Evolutionary conservation across 2,329 filamentous ascomycete species (phyloP), one percentile per base, ranked within the genome.

Genomic region (Nemania diffusa): DNA sequence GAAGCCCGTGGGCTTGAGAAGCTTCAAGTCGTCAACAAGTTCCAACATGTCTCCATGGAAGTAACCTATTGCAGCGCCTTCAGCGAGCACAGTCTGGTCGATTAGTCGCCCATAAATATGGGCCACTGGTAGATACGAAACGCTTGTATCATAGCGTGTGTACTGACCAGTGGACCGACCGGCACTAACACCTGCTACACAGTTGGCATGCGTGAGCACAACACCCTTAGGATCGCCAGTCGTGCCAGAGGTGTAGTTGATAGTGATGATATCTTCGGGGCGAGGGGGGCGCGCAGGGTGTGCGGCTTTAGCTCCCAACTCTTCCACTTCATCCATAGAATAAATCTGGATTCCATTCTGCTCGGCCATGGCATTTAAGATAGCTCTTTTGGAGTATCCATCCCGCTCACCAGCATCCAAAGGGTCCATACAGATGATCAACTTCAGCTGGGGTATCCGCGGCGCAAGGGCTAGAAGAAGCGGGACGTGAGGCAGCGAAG

Each of bases 11-110:
- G 96, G 96, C 66, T 90, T 88, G 64, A 99, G 84, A 44, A 93
- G 79, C 83, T 98, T 97, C 81, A 99, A 81, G 77, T 99, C 96
- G 65, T 99, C 96, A 0, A 97, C 90, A 20, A 99, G 84, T 70
- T 92, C 92, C 13, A 92, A 78, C 69, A 97, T 91, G 76, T 97
- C 93, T 62, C 96, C 96, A 73, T 96, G 93, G 87, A 97, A 99
- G 80, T 95, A 99, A 13, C 95, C 96, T 73, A 97, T 90, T 8
- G 88, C 83, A 37, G 88, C 88, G 62, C 93, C 94, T 59, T 88
- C 85, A 74, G 91, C 88, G 17, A 97, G 83, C 15, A 88, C 87
- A 3, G 85, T 84, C 78, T 97, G 92, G 78, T 99, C 96, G 46
- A 90, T 84, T 72, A 97, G 85, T 62, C 96, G 91, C 71, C 94